phyloP scores from a whole-genome alignment of 2,329 filamentous ascomycete genomes.

The Nemania serpens region DNA sequence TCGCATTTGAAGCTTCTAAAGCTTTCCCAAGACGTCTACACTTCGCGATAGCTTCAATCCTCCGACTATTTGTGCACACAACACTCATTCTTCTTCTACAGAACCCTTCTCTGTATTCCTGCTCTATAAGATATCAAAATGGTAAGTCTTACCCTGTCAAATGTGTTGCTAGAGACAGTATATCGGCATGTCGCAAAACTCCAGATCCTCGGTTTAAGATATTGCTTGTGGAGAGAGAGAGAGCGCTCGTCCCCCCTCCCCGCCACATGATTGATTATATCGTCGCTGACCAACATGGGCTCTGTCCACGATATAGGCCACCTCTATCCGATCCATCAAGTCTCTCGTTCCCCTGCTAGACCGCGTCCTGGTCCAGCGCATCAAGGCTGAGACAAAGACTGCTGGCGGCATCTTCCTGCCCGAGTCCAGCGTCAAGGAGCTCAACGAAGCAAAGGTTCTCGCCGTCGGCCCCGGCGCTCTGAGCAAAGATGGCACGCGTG shows the following conservation, averaged over 20 bases:
- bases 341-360: slow-evolving; percentile 93
- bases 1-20: slow-evolving; percentile 38
- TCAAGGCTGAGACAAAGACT: slow-evolving; percentile 97
- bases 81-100: slow-evolving; percentile 1
- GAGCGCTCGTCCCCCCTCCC: not conserved
- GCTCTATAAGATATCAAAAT: slow-evolving; percentile 30
- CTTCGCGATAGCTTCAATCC: slow-evolving; percentile 40
- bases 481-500: slow-evolving; percentile 86
- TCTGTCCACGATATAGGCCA: slow-evolving; percentile 52
- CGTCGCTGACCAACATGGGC: slow-evolving; percentile 5
- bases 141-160: slow-evolving; percentile 29
- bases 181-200: not conserved
- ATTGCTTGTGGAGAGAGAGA: not conserved
- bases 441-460: slow-evolving; percentile 96
- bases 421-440: slow-evolving; percentile 94
- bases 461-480: slow-evolving; percentile 89
- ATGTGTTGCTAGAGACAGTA: no score
- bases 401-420: slow-evolving; percentile 97
- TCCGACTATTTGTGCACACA: slow-evolving; percentile 17
- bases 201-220: not conserved
- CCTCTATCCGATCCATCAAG: slow-evolving; percentile 92
- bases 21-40: slow-evolving; percentile 37
- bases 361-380: slow-evolving; percentile 95
- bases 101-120: not conserved
- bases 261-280: not conserved